Evolutionary conservation across 139 green algal genomes (phyloP), one percentile per base, ranked within the genome.

Genomic region (Deuterostichococcus epilithicus): DNA sequence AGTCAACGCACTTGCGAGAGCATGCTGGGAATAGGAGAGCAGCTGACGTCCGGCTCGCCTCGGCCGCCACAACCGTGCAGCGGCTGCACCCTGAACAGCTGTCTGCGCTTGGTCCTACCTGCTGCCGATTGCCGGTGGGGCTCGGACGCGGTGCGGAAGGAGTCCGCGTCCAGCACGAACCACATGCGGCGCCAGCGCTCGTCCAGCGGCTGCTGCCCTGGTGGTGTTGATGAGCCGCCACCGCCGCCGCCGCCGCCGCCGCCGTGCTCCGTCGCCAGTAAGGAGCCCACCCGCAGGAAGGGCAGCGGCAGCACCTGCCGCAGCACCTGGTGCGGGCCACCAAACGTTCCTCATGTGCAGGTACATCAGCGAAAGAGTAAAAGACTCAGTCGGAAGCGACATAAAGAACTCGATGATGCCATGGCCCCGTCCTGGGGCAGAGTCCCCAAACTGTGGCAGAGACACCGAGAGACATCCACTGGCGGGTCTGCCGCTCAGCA

Each of bases 221-320:
- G 70, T 25, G 15, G 25, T 26, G 13, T 60, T 59, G 5, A 30
- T 22, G 35, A 33, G n/a, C 39, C 34, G 45, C 72, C 60, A 60
- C 71, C 33, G 45, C 35, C 3, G 45, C 39, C 5, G 36, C 44
- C 68, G 77, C 65, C 42, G 18, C n/a, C 34, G 15, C 33, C 76
- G 15, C 60, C 42, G 5, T 66, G 73, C 69, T 71, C 75, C 65
- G 83, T 37, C 22, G 82, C 82, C 58, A 77, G 75, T 74, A 84
- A 71, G 15, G 42, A 42, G 18, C 81, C 75, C 74, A 76, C 67
- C 26, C 88, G 84, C 68, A 96, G 82, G 80, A 88, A 91, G 0
- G 91, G 91, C 74, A 93, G 80, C 37, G 89, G 90, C 76, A 96
- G 86, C 82, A 93, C 78, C 45, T 85, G 82, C 65, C 84, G 79